Base-by-base conservation (phyloP, 2,329 filamentous ascomycete genomes). In the Juglanconis sp. region DNA sequence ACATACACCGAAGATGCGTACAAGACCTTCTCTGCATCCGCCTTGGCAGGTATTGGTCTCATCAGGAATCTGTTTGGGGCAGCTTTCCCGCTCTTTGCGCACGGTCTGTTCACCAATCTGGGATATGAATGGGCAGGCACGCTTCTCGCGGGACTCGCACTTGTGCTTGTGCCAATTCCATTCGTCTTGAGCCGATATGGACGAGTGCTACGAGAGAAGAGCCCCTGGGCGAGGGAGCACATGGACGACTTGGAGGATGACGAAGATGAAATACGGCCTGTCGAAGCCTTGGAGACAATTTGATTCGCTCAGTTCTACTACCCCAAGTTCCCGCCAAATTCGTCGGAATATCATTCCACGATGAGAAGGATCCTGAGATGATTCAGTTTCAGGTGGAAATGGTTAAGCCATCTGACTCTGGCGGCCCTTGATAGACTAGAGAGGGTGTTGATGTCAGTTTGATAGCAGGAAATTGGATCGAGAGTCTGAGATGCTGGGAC, bases 1-100 rank as follows among this genome's bases (percentile, higher is more conserved):
- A 77, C 75, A 4, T 81, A 79, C 61, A 79, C 77, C 2, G 77
- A 80, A 56, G 79, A 81, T 61, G 74, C 76, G 6, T 81, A 81
- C 62, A 76, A 78, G 65, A 71, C 74, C 2, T 73, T 71, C 53
- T 73, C 71, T 5, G 76, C 77, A 5, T 74, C 71, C 3, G 77
- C 74, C 0, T 66, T 78, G 15, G 77, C 77, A 3, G 76, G 73
- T 2, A 74, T 76, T 15, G 72, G 71, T 3, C 68, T 79, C 34
- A 67, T 78, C 38, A 69, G 76, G 2, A 75, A 74, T 51, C 60
- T 72, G 1, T 72, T 72, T 5, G 76, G 76, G 5, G 76, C 72
- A 0, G 70, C 68, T 0, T 74, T 78, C 47, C 75, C 75, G 0
- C 64, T 77, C 11, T 76, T 76, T 64, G 72, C 71, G 2, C 64